Conservation (phyloP, 257 asterid genomes). For the Solanum dulcamara region DNA sequence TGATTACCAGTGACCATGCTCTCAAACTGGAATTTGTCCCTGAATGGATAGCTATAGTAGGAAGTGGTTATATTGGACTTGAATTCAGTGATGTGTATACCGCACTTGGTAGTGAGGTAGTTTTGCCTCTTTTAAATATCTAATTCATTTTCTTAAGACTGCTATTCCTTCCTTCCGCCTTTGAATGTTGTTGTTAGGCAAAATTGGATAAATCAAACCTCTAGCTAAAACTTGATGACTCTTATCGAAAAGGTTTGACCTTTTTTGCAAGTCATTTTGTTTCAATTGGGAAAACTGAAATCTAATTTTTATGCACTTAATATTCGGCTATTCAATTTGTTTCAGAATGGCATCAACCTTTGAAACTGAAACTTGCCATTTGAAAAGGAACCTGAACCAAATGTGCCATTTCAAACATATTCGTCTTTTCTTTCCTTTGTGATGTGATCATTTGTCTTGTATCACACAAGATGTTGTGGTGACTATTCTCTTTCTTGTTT, state of each 20-base stretch:
- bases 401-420: not conserved
- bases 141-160: conserved; percentile 3
- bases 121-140: not conserved
- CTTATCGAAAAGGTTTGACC: not conserved
- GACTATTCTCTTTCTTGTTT: not conserved
- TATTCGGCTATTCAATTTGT: not conserved
- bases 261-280: not conserved
- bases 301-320: not conserved
- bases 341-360: not conserved
- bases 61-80: conserved; percentile 97
- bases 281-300: not conserved
- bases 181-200: not conserved
- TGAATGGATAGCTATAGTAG: conserved; percentile 91
- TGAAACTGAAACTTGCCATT: not conserved
- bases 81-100: conserved; percentile 95
- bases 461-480: not conserved
- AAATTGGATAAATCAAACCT: not conserved
- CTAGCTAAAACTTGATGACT: not conserved
- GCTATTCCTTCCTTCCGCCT: not conserved
- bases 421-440: not conserved
- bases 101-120: conserved; percentile 97
- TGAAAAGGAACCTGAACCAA: not conserved
- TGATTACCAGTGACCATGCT: conserved; percentile 92
- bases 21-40: conserved; percentile 85
- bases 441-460: not conserved